These are phyloP conservation scores for Eutypella sp. DNA, from an alignment of 2,329 filamentous ascomycete genomes.

Conservation along the genomic window DNA sequence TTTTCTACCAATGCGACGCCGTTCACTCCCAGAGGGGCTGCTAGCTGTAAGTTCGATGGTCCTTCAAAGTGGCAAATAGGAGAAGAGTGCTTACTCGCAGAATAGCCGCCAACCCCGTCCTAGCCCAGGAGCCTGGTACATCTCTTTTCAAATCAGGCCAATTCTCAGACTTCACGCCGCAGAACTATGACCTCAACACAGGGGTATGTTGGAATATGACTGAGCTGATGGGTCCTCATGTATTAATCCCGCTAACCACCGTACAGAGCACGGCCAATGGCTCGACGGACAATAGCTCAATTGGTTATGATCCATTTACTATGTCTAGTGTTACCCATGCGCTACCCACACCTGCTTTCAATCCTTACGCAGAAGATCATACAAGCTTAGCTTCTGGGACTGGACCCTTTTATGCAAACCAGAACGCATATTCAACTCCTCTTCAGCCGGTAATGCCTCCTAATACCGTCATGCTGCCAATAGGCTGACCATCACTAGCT, in stretches of 20 bases:
- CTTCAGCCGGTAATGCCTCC: slow-evolving; percentile 52
- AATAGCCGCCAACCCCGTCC: slow-evolving; percentile 32
- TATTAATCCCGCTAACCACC: slow-evolving; percentile 10
- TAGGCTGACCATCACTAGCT: slow-evolving; percentile 43
- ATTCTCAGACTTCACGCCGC: slow-evolving; percentile 57
- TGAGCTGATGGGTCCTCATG: neutral
- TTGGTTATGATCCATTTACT: slow-evolving; percentile 59
- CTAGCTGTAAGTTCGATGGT: slow-evolving; percentile 16
- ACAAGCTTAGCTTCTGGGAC: slow-evolving; percentile 50
- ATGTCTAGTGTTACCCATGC: slow-evolving; percentile 51
- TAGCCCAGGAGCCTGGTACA: slow-evolving; percentile 38
- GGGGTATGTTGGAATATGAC: slow-evolving; percentile 32
- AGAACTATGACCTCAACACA: slow-evolving; percentile 47
- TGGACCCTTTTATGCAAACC: slow-evolving; percentile 63
- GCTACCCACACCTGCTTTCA: slow-evolving; percentile 50
- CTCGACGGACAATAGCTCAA: slow-evolving; percentile 22
- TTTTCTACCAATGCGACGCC: slow-evolving; percentile 87
- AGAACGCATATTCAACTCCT: slow-evolving; percentile 45
- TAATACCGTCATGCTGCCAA: slow-evolving; percentile 1
- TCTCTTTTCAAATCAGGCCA: slow-evolving; percentile 50
- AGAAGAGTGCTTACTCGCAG: slow-evolving; percentile 4
- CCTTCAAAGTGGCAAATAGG: neutral
- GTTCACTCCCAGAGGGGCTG: slow-evolving; percentile 66
- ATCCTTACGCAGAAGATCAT: slow-evolving; percentile 75
- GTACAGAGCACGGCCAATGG: slow-evolving; percentile 21